Percentiles rank a stretch among this genome's conserved stretches.
These are phyloP conservation scores for Ambrosia artemisiifolia DNA, from an alignment of 129 eudicot genomes.

Conservation along the genomic window DNA sequence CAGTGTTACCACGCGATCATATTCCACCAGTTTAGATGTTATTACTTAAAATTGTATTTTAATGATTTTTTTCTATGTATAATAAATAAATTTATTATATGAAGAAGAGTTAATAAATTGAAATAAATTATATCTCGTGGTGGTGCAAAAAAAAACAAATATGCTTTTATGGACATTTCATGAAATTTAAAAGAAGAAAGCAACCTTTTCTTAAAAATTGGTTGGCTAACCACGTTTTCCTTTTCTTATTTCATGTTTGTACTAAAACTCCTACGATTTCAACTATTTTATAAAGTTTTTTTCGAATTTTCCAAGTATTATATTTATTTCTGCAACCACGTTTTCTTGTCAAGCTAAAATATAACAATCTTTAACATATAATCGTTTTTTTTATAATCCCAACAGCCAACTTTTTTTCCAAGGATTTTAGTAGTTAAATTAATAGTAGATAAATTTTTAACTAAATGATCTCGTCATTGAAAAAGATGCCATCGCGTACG, in stretches of 20 bases:
- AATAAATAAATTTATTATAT: too few species aligned
- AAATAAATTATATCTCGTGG: neutral
- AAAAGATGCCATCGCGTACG: slow-evolving; percentile 23
- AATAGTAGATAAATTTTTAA: neutral
- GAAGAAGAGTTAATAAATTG: neutral
- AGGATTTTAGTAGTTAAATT: neutral
- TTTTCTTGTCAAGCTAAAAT: neutral
- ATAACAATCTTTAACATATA: neutral
- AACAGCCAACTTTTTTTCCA: neutral
- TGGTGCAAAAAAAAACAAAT: slow-evolving; percentile 7
- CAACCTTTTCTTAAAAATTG: neutral
- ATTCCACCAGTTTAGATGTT: too few species aligned
- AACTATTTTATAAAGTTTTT: neutral
- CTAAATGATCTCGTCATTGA: slow-evolving; percentile 7
- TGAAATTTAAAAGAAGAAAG: neutral
- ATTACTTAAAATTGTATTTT: too few species aligned
- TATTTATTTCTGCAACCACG: neutral
- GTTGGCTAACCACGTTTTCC: slow-evolving; percentile 13
- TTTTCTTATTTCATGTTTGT: neutral
- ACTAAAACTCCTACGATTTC: neutral
- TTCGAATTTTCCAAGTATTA: neutral
- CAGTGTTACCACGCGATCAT: too few species aligned
- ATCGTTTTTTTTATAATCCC: neutral
- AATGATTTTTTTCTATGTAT: too few species aligned
- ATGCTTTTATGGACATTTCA: neutral